Percentiles rank a stretch among this genome's conserved stretches.
These are phyloP conservation scores for Teunomyces stri DNA, from an alignment of 805 yeast genomes.

Conservation along the genomic window DNA sequence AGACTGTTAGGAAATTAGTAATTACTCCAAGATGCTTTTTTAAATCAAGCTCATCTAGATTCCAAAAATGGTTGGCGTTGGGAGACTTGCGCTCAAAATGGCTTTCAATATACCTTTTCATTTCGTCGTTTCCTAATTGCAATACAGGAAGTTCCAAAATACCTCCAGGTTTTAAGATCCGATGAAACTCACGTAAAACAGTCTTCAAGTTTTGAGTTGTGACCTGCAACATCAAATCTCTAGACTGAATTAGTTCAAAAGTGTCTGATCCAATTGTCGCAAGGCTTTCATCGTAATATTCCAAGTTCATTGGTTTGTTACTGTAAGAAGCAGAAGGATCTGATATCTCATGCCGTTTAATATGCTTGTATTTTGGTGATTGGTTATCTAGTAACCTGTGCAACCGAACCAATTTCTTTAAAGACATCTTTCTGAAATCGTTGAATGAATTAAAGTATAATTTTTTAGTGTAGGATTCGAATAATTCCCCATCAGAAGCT, in stretches of 20 bases:
- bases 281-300: slow-evolving; percentile 19
- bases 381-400: slow-evolving; percentile 19
- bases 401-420: slow-evolving; percentile 18
- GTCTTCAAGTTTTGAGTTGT: slow-evolving; percentile 23
- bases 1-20: slow-evolving; percentile 22
- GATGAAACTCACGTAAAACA: slow-evolving; percentile 29
- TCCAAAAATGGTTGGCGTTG: slow-evolving; percentile 2
- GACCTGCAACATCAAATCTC: slow-evolving; percentile 36
- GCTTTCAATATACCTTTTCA: slow-evolving; percentile 8
- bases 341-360: slow-evolving; percentile 14
- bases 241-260: slow-evolving; percentile 36
- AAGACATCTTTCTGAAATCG: slow-evolving; percentile 13
- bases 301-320: slow-evolving; percentile 32
- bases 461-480: slow-evolving; percentile 18
- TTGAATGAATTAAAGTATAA: slow-evolving; percentile 18
- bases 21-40: slow-evolving; percentile 17
- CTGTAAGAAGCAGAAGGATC: slow-evolving; percentile 15
- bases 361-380: slow-evolving; percentile 15
- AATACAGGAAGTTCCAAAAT: slow-evolving; percentile 30
- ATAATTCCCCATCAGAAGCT: slow-evolving; percentile 21
- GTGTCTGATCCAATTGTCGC: slow-evolving; percentile 6
- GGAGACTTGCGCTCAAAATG: not conserved
- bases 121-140: slow-evolving; percentile 10
- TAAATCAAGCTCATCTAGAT: slow-evolving; percentile 10
- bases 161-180: slow-evolving; percentile 38